Evolutionary conservation across 1,139 yeast genomes (phyloP).

Genomic region (Yamadazyma friedrichii): DNA sequence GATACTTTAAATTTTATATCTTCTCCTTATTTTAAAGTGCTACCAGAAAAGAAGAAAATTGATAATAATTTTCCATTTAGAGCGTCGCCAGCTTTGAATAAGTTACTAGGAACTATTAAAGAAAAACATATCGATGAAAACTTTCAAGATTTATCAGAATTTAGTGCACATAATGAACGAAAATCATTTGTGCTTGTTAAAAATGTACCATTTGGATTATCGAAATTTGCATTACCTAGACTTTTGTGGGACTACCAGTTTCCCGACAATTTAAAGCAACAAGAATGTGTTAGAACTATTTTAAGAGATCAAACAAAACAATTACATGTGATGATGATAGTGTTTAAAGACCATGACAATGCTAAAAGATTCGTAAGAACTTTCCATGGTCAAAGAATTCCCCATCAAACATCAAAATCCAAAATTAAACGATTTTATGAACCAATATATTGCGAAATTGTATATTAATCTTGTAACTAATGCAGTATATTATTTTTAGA

Average conservation of each 20-base stretch:
- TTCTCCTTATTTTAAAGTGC: constrained; percentile 22
- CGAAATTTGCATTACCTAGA: constrained; percentile 28
- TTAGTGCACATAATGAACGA: constrained; percentile 12
- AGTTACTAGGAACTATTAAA: not conserved
- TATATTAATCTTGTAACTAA: constrained; percentile 20
- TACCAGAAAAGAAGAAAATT: not conserved
- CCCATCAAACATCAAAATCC: constrained; percentile 22
- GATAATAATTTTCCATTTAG: not conserved
- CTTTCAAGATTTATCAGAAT: constrained; percentile 8
- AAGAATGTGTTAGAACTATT: constrained; percentile 20
- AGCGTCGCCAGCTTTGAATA: not conserved
- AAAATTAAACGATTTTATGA: constrained; percentile 33
- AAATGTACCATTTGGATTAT: constrained; percentile 42
- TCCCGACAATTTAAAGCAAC: constrained; percentile 14
- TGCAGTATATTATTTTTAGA: not conserved
- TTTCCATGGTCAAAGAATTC: constrained; percentile 50
- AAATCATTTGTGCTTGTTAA: constrained; percentile 30
- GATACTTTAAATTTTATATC: constrained; percentile 23
- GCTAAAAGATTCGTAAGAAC: constrained; percentile 56
- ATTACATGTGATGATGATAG: constrained; percentile 33
- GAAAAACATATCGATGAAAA: constrained; percentile 5
- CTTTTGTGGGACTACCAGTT: constrained; percentile 44
- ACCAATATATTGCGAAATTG: constrained; percentile 39
- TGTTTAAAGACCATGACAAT: constrained; percentile 47
- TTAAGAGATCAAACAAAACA: constrained; percentile 28